These are phyloP conservation scores for Neocucurbitaria cava DNA, from an alignment of 2,329 filamentous ascomycete genomes.

Conservation along the genomic window DNA sequence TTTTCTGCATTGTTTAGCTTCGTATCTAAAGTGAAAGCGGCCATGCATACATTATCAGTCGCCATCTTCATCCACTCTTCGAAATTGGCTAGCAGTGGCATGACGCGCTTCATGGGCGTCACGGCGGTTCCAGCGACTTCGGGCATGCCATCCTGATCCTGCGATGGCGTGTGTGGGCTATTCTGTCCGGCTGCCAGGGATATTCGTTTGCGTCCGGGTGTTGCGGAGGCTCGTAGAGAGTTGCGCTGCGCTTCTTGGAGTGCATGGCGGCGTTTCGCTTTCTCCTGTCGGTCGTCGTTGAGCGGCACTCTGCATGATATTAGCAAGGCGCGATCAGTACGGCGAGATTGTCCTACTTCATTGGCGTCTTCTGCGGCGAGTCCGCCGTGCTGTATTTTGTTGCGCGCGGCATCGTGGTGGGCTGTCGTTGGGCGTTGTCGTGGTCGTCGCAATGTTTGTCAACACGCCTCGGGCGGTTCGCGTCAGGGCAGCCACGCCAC, in stretches of 20 bases:
- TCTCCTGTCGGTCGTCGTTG: conserved; percentile 94
- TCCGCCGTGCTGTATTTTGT: conserved; percentile 53
- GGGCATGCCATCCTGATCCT: conserved; percentile 60
- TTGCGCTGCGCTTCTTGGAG: conserved; percentile 91
- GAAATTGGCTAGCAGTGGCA: conserved; percentile 95
- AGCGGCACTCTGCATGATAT: conserved; percentile 75
- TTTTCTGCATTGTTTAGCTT: conserved; percentile 56
- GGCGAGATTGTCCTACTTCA: conserved; percentile 28
- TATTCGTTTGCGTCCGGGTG: conserved; percentile 71
- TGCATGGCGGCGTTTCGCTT: conserved; percentile 86
- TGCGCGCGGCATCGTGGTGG: conserved; percentile 61
- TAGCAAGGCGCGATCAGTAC: not conserved
- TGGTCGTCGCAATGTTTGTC: conserved; percentile 29
- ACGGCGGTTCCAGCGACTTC: conserved; percentile 75
- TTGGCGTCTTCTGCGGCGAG: conserved; percentile 57
- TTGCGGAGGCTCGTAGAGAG: conserved; percentile 82
- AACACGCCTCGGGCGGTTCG: conserved; percentile 15
- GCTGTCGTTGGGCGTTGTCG: conserved; percentile 22
- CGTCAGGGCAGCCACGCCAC: not conserved
- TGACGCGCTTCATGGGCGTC: conserved; percentile 88
- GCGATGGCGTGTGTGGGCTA: conserved; percentile 59
- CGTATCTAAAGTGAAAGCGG: not conserved
- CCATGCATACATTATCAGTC: conserved; percentile 74
- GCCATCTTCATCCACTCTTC: conserved; percentile 99
- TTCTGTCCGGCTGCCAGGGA: conserved; percentile 58